Conservation (phyloP, 176 grass and related monocot genomes). For the Raddia distichophylla region DNA sequence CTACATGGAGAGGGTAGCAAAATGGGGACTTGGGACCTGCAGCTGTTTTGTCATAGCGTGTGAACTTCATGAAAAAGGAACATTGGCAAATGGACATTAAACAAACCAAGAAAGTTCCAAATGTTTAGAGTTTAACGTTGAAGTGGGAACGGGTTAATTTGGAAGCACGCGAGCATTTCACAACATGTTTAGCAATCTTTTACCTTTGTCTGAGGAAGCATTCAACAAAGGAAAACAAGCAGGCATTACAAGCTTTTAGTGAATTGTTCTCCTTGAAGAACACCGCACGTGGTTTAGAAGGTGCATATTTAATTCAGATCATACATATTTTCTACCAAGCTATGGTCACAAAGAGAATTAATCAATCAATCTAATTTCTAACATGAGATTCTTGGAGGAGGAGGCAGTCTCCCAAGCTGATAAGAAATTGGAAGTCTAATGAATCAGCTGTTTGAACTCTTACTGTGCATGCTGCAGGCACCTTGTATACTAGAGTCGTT, state of each 20-base stretch:
- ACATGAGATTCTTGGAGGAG: not conserved
- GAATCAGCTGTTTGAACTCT: not conserved
- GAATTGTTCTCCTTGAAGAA: not conserved
- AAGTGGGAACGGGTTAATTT: not conserved
- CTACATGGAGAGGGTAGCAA: not conserved
- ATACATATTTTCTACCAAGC: not conserved
- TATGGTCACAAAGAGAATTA: not conserved
- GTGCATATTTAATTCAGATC: not conserved
- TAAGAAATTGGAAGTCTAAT: not conserved
- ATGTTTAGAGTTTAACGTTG: constrained; percentile 15
- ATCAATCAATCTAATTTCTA: not conserved
- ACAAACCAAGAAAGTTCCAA: not conserved
- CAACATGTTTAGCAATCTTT: not conserved
- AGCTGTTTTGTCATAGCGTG: not conserved
- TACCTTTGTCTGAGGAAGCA: not conserved
- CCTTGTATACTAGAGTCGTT: not conserved
- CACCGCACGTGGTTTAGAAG: not conserved
- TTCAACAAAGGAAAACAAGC: not conserved
- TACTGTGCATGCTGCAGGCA: not conserved
- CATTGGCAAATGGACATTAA: not conserved
- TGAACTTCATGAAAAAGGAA: not conserved
- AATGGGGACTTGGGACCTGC: not conserved
- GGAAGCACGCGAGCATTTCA: constrained; percentile 13
- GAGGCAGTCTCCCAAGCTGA: not conserved
- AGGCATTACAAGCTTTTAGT: not conserved